Evolutionary conservation across 306 rosid genomes (phyloP).

Genomic region (Lablab purpureus): DNA sequence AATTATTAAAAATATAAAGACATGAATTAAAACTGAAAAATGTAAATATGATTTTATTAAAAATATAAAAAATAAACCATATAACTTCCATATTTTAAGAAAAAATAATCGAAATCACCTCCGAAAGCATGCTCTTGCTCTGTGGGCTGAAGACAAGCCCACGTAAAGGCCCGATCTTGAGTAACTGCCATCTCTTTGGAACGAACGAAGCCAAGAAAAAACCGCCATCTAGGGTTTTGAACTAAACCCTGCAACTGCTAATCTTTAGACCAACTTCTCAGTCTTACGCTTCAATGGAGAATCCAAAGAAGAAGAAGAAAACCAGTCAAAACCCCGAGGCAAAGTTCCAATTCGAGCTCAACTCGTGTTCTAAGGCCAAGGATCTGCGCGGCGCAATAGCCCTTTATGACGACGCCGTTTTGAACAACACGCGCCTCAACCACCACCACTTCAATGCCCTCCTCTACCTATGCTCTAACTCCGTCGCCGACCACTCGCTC

Average conservation of each 20-base stretch:
- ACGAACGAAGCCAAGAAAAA: neutral
- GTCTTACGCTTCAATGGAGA: conserved; percentile 52
- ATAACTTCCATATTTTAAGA: too few species aligned
- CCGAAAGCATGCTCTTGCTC: too few species aligned
- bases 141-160: neutral
- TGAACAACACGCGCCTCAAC: conserved; percentile 52
- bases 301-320: conserved; percentile 52
- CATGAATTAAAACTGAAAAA: too few species aligned
- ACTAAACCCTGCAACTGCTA: conserved; percentile 5
- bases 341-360: conserved; percentile 71
- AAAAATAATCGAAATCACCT: too few species aligned
- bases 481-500: conserved; percentile 58
- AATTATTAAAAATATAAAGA: too few species aligned
- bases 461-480: conserved; percentile 85
- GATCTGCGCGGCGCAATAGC: conserved; percentile 63
- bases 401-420: conserved; percentile 62
- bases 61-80: too few species aligned
- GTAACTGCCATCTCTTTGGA: neutral
- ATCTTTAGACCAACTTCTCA: neutral
- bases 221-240: conserved; percentile 45
- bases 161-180: neutral
- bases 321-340: conserved; percentile 56
- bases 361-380: conserved; percentile 70
- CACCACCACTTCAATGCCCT: conserved; percentile 79
- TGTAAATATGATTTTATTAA: too few species aligned